Conservation (phyloP, 1,284 basidiomycete species). For the Leccinum olivaceoglutinosum region DNA sequence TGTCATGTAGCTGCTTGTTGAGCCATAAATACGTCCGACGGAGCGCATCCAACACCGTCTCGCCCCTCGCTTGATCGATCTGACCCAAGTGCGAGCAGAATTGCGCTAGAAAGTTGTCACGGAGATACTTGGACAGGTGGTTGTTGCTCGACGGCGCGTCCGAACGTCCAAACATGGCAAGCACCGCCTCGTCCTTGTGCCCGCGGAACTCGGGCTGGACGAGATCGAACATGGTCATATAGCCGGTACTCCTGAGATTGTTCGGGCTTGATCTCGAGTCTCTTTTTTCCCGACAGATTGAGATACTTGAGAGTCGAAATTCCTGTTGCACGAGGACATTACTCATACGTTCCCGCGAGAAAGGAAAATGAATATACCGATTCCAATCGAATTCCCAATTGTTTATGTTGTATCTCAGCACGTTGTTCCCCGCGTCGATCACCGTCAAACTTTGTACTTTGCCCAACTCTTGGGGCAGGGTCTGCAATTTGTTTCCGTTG, state of each 20-base stretch:
- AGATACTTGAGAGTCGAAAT: constrained; percentile 94
- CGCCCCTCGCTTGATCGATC: constrained; percentile 31
- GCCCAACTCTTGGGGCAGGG: constrained; percentile 86
- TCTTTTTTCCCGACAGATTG: constrained; percentile 84
- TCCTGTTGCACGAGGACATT: constrained; percentile 51
- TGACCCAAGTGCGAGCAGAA: constrained; percentile 55
- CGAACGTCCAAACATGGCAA: constrained; percentile 90
- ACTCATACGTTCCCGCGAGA: background rate
- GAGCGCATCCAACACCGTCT: constrained; percentile 70
- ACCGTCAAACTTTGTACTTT: constrained; percentile 78
- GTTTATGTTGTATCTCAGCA: constrained; percentile 96
- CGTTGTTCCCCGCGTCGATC: constrained; percentile 92
- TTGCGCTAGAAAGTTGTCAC: constrained; percentile 68
- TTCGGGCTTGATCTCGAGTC: constrained; percentile 86
- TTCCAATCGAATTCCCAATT: constrained; percentile 99
- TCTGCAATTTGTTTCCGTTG: constrained; percentile 93
- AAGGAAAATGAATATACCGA: constrained; percentile 55
- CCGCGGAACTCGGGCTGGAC: constrained; percentile 88
- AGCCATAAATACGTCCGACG: constrained; percentile 82
- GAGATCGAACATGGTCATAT: constrained; percentile 88
- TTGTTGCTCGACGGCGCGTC: constrained; percentile 64
- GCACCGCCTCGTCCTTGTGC: constrained; percentile 79
- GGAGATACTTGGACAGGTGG: constrained; percentile 71
- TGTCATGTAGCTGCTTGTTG: constrained; percentile 75
- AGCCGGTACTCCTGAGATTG: constrained; percentile 77